A percentile compares a stretch with the other conserved stretches of the same genome.
These are phyloP conservation scores for Trypanosoma caninum DNA, from an alignment of 208 protist species.

Conservation along the genomic window DNA sequence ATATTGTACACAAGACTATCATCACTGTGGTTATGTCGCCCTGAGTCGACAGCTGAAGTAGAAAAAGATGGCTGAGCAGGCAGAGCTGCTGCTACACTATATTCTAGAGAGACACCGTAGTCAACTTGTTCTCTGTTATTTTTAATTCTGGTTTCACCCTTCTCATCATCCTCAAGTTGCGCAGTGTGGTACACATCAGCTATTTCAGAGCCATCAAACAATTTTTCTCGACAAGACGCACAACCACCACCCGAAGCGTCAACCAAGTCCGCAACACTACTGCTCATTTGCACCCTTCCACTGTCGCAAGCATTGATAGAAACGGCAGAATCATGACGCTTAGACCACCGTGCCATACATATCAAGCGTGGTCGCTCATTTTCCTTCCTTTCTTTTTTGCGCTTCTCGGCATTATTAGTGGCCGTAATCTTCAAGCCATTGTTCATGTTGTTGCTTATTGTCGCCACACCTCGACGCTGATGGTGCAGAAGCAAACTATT, in stretches of 20 bases:
- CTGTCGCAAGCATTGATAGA: neutral
- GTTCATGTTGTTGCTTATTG: neutral
- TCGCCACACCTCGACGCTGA: conserved; percentile 12
- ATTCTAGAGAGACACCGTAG: no score
- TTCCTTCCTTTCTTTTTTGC: neutral
- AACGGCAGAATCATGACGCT: neutral
- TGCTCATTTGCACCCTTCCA: neutral
- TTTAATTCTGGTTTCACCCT: neutral
- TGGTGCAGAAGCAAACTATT: neutral
- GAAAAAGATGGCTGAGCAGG: conserved; percentile 1
- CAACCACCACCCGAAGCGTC: neutral
- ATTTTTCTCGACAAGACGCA: neutral
- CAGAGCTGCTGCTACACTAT: neutral
- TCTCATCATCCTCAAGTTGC: neutral
- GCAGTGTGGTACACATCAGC: neutral
- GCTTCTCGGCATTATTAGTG: neutral
- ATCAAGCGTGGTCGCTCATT: conserved; percentile 8
- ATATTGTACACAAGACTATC: conserved; percentile 68
- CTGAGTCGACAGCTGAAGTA: neutral
- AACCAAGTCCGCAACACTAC: neutral
- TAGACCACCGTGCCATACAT: neutral
- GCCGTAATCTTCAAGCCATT: neutral
- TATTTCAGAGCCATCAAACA: neutral
- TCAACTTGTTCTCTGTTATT: neutral
- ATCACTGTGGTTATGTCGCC: neutral